Conservation (phyloP, 257 asterid species). For the Hygrophila difformis region DNA sequence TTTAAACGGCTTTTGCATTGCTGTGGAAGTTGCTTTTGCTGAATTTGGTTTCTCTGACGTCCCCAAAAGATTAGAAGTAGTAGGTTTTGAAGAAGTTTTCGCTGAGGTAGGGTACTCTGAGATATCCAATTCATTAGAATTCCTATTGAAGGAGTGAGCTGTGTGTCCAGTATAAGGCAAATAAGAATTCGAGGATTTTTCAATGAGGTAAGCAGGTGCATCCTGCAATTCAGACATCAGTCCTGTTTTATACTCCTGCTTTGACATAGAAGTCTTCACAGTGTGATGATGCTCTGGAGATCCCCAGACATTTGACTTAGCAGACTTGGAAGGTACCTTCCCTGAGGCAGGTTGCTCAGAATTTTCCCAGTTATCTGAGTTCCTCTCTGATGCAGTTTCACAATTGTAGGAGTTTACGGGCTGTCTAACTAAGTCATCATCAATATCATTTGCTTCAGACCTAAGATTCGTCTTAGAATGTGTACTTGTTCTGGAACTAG, state of each 20-base stretch:
- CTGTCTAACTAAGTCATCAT: constrained; percentile 24
- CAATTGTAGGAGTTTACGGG: constrained; percentile 16
- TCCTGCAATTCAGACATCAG: constrained; percentile 10
- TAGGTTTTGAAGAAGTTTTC: constrained; percentile 3
- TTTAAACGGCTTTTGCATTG: constrained; percentile 18
- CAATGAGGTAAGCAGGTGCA: constrained; percentile 14
- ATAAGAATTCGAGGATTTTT: constrained; percentile 14
- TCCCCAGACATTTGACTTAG: constrained; percentile 25
- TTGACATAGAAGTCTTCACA: constrained; percentile 15
- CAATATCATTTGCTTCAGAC: constrained; percentile 24
- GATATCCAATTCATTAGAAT: constrained; percentile 18
- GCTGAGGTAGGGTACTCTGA: constrained; percentile 26
- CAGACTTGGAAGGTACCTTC: constrained; percentile 20
- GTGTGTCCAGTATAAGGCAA: constrained; percentile 20
- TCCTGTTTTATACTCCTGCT: constrained; percentile 16
- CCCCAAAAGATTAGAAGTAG: not conserved
- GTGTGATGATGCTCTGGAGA: constrained; percentile 16
- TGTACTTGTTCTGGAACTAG: constrained; percentile 23
- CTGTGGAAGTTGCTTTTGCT: constrained; percentile 25
- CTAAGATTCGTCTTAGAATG: constrained; percentile 18
- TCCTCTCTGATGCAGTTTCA: constrained; percentile 19
- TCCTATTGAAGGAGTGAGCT: constrained; percentile 17
- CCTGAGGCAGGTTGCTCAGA: constrained; percentile 25
- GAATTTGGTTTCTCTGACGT: constrained; percentile 23
- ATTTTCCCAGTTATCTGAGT: constrained; percentile 17